A percentile compares a stretch with the other conserved stretches of the same genome.
phyloP scores from a whole-genome alignment of 305 asterid species.

The Nicotiana rustica region DNA sequence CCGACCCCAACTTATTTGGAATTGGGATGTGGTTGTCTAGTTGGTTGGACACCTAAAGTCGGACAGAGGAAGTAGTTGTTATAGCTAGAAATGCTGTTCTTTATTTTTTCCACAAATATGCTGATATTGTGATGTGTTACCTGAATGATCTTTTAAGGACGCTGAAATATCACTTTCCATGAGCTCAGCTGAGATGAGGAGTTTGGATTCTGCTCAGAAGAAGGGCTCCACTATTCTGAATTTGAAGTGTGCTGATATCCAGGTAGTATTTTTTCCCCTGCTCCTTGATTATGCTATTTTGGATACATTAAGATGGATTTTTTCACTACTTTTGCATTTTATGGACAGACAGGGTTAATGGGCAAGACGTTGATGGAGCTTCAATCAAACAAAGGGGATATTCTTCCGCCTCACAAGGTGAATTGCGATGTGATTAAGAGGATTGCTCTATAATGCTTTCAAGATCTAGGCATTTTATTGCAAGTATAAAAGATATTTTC shows the following conservation, averaged over 20 bases:
- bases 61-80: conserved; percentile 10
- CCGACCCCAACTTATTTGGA: neutral
- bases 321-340: conserved; percentile 2
- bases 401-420: conserved; percentile 97
- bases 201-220: conserved; percentile 87
- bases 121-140: conserved; percentile 17
- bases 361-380: conserved; percentile 91
- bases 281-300: conserved; percentile 32
- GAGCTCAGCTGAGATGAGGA: conserved; percentile 79
- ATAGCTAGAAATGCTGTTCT: conserved; percentile 9
- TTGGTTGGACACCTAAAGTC: neutral
- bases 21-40: conserved; percentile 1
- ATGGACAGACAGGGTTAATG: conserved; percentile 82
- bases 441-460: conserved; percentile 29
- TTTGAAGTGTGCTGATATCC: conserved; percentile 95
- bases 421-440: conserved; percentile 28
- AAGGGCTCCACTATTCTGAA: conserved; percentile 87
- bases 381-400: conserved; percentile 91
- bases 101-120: conserved; percentile 10
- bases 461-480: neutral
- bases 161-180: conserved; percentile 88
- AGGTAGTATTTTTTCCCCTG: conserved; percentile 54
- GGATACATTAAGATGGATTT: conserved; percentile 38
- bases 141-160: conserved; percentile 57
- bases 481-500: conserved; percentile 1